Conservation (phyloP, 768 basidiomycete species). For the Tephrocybe sp. region DNA sequence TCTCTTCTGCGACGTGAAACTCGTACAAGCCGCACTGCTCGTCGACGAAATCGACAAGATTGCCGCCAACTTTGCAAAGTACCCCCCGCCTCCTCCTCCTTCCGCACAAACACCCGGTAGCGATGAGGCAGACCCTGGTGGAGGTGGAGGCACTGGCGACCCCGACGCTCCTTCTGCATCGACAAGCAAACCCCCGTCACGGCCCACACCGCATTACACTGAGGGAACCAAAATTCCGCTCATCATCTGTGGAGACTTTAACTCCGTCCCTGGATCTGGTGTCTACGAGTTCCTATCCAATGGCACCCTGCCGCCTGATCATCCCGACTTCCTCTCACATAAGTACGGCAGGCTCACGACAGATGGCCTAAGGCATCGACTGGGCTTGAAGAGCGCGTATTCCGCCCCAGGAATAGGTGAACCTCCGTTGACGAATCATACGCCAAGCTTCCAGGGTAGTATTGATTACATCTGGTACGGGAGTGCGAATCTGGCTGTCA, state of each 20-base stretch:
- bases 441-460: constrained; percentile 81
- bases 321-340: constrained; percentile 91
- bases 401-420: constrained; percentile 43
- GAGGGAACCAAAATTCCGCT: constrained; percentile 90
- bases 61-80: constrained; percentile 77
- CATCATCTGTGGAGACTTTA: constrained; percentile 94
- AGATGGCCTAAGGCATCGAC: constrained; percentile 78
- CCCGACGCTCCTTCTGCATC: constrained; percentile 10
- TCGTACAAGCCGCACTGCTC: constrained; percentile 91
- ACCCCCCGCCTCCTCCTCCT: constrained; percentile 62
- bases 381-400: constrained; percentile 87
- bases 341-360: constrained; percentile 91
- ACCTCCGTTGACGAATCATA: constrained; percentile 83
- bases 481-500: constrained; percentile 68
- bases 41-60: constrained; percentile 94
- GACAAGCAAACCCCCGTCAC: constrained; percentile 26
- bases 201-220: constrained; percentile 66
- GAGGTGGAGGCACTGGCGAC: constrained; percentile 9
- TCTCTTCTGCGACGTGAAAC: constrained; percentile 91
- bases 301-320: constrained; percentile 68
- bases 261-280: constrained; percentile 83
- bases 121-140: constrained; percentile 20
- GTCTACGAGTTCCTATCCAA: constrained; percentile 89
- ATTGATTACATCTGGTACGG: constrained; percentile 97
- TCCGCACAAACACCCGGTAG: constrained; percentile 20